phyloP scores from a whole-genome alignment of 202 grass and related monocot species.

The Thinopyrum obtusiflorum region DNA sequence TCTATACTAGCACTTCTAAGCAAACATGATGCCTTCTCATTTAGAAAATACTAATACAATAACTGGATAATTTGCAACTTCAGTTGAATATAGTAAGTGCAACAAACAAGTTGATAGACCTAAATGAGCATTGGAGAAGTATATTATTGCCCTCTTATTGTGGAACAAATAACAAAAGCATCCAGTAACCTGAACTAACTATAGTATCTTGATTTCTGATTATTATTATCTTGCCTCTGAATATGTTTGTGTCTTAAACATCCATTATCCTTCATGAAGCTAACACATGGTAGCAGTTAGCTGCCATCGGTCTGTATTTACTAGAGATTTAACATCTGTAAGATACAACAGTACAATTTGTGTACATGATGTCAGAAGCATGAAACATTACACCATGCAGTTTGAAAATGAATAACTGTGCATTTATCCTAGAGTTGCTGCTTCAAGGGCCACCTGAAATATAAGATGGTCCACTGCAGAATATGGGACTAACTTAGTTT shows the following conservation, averaged over 20 bases:
- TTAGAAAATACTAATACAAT: not conserved
- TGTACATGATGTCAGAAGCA: not conserved
- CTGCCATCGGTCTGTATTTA: not conserved
- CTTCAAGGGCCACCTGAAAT: not conserved
- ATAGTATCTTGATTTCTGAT: not conserved
- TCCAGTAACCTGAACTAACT: conserved; percentile 2
- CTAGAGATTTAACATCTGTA: not conserved
- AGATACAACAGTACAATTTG: conserved; percentile 2
- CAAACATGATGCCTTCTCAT: not conserved
- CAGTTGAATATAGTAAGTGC: not conserved
- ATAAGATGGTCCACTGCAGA: conserved; percentile 12
- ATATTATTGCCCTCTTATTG: not conserved
- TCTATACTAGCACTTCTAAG: not conserved
- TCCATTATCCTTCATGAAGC: conserved; percentile 9
- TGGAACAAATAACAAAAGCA: not conserved
- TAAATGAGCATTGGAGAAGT: not conserved
- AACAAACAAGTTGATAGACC: not conserved
- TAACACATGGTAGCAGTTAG: conserved; percentile 13
- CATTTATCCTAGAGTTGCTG: not conserved
- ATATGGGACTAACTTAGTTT: not conserved
- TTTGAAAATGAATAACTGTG: not conserved
- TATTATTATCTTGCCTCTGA: no score
- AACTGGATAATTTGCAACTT: not conserved
- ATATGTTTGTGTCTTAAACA: not conserved
- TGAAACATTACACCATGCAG: not conserved